Evolutionary conservation across 2,329 filamentous ascomycete species (phyloP), one percentile per base, ranked within the genome.

Genomic region (Trichoderma guizhouense): DNA sequence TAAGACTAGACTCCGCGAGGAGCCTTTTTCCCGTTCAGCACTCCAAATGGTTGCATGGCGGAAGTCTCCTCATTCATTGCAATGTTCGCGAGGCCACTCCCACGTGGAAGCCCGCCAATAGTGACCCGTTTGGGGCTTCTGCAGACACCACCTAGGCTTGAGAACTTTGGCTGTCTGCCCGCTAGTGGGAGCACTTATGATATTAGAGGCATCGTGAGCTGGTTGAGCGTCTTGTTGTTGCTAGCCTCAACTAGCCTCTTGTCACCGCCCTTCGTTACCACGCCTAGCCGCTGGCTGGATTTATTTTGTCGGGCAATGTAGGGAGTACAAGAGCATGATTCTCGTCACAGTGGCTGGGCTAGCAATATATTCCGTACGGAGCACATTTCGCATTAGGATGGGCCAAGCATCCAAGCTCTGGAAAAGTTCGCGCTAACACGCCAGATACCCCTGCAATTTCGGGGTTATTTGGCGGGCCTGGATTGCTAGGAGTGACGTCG

Each of bases 21-120:
- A 69, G 66, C 57, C 66, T 69, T 69, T 62, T 62, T 69, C 36
- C 66, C 66, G 66, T 61, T 69, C 57, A 69, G 30, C 66, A 61
- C 26, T n/a, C 66, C 36, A 24, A 62, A 61, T 51, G 39, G 47
- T 14, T 53, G 51, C 53, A 62, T 60, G 61, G 60, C 26, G 66
- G 53, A 69, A 55, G 53, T 65, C 24, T 39, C 53, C 51, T 62
- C 36, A 28, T 21, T 53, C 47, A 24, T 34, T 72, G 57, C 43
- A 63, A 57, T 36, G 63, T 51, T 47, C 14, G 34, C 47, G 57
- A 67, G 57, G 71, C 66, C 51, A 65, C 61, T 55, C 18, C 71
- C 71, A 72, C 71, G 71, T 72, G 71, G 71, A 62, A 70, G 57
- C 30, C 51, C 60, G n/a, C 60, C 71, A 65, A 64, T 66, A 36